These are phyloP conservation scores for Pyrus hybrid DNA, from an alignment of 331 rosid species.

Conservation along the genomic window DNA sequence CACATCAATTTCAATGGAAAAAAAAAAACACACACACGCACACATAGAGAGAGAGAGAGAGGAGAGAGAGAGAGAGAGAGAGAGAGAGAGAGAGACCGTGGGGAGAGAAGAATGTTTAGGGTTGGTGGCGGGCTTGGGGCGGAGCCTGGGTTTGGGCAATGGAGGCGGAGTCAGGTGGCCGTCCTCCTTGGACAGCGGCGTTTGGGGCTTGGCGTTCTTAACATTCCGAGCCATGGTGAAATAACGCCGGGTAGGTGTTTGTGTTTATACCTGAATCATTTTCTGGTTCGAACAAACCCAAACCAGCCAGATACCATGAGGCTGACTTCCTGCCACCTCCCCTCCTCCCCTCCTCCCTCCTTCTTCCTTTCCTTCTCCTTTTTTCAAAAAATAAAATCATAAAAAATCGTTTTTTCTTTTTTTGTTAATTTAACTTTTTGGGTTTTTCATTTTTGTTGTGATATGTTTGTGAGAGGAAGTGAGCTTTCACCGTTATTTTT, in stretches of 20 bases:
- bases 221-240: background rate
- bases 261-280: background rate
- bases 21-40: background rate
- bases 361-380: background rate
- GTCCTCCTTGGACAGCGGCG: constrained; percentile 3
- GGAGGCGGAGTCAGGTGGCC: no score
- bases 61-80: background rate
- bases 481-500: no score
- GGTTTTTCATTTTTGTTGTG: no score
- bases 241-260: background rate
- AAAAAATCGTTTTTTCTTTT: no score
- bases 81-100: constrained; percentile 3
- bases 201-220: background rate
- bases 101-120: background rate
- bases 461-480: no score
- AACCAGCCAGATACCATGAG: background rate
- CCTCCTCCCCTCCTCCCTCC: background rate
- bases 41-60: no score
- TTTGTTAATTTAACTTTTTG: no score
- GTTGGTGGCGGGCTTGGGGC: background rate
- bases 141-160: constrained; percentile 7
- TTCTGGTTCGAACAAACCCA: background rate
- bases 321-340: background rate
- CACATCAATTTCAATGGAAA: background rate
- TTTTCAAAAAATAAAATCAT: no score